phyloP scores from a whole-genome alignment of 129 eudicot species.

The Oenanthe sinensis region DNA sequence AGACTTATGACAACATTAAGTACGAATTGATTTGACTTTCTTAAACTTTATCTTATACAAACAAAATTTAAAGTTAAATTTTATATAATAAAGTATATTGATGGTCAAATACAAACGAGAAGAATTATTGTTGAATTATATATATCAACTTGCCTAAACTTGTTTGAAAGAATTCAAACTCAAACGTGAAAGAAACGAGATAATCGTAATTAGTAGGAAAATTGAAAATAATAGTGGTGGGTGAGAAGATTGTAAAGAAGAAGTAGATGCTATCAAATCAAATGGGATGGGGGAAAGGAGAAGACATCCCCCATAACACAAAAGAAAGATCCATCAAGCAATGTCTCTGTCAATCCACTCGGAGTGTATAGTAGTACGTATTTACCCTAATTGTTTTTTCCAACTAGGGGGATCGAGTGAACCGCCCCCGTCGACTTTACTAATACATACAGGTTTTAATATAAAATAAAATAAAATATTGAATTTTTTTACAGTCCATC shows the following conservation, averaged over 20 bases:
- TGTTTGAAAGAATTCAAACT: not conserved
- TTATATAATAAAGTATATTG: too few relatives aligned
- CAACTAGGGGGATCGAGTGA: too few relatives aligned
- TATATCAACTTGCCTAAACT: not conserved
- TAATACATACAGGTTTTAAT: too few relatives aligned
- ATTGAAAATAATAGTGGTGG: not conserved
- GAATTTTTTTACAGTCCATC: too few relatives aligned
- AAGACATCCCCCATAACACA: slow-evolving; percentile 3
- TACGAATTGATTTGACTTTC: too few relatives aligned
- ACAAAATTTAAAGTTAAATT: too few relatives aligned
- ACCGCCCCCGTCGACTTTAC: too few relatives aligned
- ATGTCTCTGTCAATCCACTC: not conserved
- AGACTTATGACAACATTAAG: too few relatives aligned
- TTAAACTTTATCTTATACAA: too few relatives aligned
- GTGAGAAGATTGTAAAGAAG: not conserved
- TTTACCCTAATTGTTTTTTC: not conserved
- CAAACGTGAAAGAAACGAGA: not conserved
- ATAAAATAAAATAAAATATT: too few relatives aligned
- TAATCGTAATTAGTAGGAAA: not conserved
- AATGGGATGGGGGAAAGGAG: not conserved
- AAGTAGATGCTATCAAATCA: not conserved
- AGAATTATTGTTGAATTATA: not conserved
- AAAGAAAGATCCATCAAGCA: not conserved
- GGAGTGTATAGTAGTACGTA: not conserved
- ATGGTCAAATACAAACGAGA: not conserved